Base-by-base conservation (phyloP, 768 basidiomycete species). In the Exsudoporus frostii region DNA sequence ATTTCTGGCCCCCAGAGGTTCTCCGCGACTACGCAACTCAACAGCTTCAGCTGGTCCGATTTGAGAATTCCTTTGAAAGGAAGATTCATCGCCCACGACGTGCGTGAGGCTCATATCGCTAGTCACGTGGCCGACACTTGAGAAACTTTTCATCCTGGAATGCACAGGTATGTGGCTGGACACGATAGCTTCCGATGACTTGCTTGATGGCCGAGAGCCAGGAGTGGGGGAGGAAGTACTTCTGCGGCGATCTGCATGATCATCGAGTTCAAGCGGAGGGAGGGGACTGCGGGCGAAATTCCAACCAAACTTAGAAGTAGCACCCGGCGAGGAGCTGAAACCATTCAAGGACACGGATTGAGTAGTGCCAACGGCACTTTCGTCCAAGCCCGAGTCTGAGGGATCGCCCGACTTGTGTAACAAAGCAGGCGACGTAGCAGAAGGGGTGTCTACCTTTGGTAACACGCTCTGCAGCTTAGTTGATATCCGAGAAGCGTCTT, bases 101-200 rank as follows among this genome's bases (percentile, higher is more conserved):
- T 59, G 41, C 4, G 67, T 67, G 39, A 69, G 11, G 20, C 61
- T 66, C 50, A 55, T 55, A 52, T 60, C 55, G 15, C 57, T 67
- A 4, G 56, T 32, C 7, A 38, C 59, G 19, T 64, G 53, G 14
- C 54, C 51, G 43, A 55, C 38, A 40, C 43, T 54, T n/a, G 55
- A 62, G 43, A 55, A 61, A 6, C 50, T 56, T 59, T 75, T 76
- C 46, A 66, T 59, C 19, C 74, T 70, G 17, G 78, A 71, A 22
- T 71, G 71, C 5, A 79, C 70, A 14, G 80, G 79, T 48, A 82
- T 79, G 29, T 74, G 70, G 48, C 79, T 80, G 8, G 67, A 55
- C 17, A 52, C 49, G 41, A 53, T 48, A 15, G 56, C 47, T 19
- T 63, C 64, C 6, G 71, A 64, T 25, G 54, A 42, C 24, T 64